Evolutionary conservation across 768 basidiomycete species (phyloP), one percentile per base, ranked within the genome.

Genomic region (Mycena rebaudengoi): DNA sequence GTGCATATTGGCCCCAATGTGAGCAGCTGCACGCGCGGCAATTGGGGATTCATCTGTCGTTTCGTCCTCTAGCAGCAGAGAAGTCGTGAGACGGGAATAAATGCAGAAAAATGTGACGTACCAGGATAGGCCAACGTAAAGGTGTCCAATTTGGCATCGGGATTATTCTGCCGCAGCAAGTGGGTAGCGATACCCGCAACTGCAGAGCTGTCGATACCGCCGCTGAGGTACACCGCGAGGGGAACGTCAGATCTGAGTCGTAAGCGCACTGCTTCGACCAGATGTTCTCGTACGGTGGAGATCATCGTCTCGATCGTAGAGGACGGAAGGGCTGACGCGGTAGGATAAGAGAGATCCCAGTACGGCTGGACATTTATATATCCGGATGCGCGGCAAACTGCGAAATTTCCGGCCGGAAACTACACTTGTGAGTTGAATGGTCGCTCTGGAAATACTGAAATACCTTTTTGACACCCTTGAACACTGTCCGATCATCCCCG

Each of bases 381-480:
- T 10, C 35, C 35, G 35, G 35, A 37, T 10, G 35, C 35, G 35
- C 35, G 35, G 18, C 35, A 37, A 18, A 37, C 18, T 10, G 35
- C 35, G 35, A 18, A 10, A 18, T 37, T 10, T 37, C 35, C 35
- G 10, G 35, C 35, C 35, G 35, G 35, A 18, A 37, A 18, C 35
- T 37, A 37, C 11, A 37, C n/a, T 10, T 37, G 35, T 37, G 35
- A 18, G 18, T 37, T 18, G 18, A 18, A 37, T 10, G 10, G 23
- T 18, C 11, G 10, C 18, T 37, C 18, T 18, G 35, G 21, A 20
- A 12, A 20, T 11, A 21, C 7, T 12, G 6, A 29, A 26, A 56
- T n/a, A n/a, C 57, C 50, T 60, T 53, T 52, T 18, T 58, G 23
- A 55, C 57, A 23, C 57, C 57, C 23, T 51, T 60, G 52, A 51